Evolutionary conservation across 176 grass and related monocot species (phyloP).

Genomic region (Avena sativa): DNA sequence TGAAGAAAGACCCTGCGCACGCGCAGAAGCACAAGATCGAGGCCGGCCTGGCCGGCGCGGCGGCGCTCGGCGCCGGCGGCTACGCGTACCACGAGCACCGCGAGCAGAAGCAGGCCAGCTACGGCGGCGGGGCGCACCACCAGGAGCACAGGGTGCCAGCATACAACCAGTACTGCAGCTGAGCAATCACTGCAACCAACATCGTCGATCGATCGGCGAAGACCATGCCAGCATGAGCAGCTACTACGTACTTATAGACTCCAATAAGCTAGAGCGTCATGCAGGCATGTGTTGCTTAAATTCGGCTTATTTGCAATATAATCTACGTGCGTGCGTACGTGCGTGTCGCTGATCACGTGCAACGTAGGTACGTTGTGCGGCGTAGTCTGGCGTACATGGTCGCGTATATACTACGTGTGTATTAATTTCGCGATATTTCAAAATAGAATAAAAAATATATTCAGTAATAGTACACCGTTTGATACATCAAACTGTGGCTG

Average conservation of each 20-base stretch:
- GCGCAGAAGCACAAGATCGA: slow-evolving; percentile 77
- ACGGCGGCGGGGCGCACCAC: slow-evolving; percentile 34
- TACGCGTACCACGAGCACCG: slow-evolving; percentile 86
- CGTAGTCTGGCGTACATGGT: background rate
- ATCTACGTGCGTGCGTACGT: background rate
- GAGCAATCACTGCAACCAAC: background rate
- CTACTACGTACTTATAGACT: background rate
- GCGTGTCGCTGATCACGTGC: background rate
- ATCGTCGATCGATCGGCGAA: background rate
- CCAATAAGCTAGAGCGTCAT: background rate
- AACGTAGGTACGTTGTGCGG: background rate
- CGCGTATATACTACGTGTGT: background rate
- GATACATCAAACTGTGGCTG: no score
- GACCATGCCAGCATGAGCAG: background rate
- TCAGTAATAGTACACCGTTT: no score
- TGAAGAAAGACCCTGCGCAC: slow-evolving; percentile 78
- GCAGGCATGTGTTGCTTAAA: background rate
- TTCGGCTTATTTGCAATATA: background rate
- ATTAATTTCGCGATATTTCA: background rate
- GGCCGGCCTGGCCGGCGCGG: slow-evolving; percentile 56
- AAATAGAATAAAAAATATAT: no score
- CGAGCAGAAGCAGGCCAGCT: slow-evolving; percentile 65
- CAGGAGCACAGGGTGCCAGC: slow-evolving; percentile 55
- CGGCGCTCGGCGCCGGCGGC: slow-evolving; percentile 64
- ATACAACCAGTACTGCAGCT: slow-evolving; percentile 55